Evolutionary conservation across 805 yeast genomes (phyloP), one percentile per base, ranked within the genome.

Genomic region (Ogataea wickerhamii): DNA sequence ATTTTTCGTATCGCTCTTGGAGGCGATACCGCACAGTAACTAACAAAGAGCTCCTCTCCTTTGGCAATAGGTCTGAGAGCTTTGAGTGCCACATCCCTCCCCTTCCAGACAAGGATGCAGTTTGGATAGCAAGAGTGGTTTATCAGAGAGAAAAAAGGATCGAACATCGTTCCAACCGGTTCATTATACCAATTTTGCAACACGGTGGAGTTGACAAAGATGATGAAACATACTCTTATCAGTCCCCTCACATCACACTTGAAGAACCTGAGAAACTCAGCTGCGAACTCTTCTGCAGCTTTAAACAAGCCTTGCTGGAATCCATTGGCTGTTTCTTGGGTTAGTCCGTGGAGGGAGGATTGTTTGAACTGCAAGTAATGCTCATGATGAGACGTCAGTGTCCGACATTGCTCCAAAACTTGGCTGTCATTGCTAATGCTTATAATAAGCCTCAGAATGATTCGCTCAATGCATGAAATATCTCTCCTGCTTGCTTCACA

Each of bases 41-140:
- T 62, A 10, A 64, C 53, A 18, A 54, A 49, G 2, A 67, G 28
- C 32, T 66, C 65, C 13, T 54, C 53, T 8, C 51, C 53, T 2
- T 41, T 28, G 2, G 31, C 30, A 10, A 67, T 42, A 3, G 42
- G 34, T 7, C 40, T 35, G 4, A 53, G 38, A 8, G 60, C 51
- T 6, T 44, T 41, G n/a, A 65, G 16, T 1, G 33, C 21, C 6
- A 53, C 43, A 20, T 37, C 39, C 7, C 46, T 38, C 5, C 48
- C 46, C 18, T 51, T 38, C 51, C 51, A 59, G 14, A 51, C 38
- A 6, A 56, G 32, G 6, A 52, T 35, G 21, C 58, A 46, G 38
- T 67, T 67, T 4, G 72, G 71, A 4, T 51, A 44, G 45, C 73
- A 68, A 5, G 68, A 62, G 49, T 68, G 73, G 35, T 68, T 68